Base-by-base conservation (phyloP, 495 filamentous ascomycete species). In the Hypoxylon crocopeplum region DNA sequence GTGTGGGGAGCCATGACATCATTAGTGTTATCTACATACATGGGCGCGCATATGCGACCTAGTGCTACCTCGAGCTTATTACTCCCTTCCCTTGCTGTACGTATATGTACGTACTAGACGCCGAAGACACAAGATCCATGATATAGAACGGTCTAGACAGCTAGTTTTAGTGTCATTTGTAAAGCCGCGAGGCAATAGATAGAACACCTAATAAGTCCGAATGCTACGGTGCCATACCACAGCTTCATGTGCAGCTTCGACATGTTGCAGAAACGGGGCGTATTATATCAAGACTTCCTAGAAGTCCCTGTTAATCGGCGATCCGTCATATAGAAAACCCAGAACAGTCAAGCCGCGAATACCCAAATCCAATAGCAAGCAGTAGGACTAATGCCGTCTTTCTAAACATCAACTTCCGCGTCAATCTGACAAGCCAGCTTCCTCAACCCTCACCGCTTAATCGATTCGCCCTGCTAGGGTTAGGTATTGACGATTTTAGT, bases 1-100 rank as follows among this genome's bases (percentile, higher is more conserved):
- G 46, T 50, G 58, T 17, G 58, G 58, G 46, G 45, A 21, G 24
- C 19, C 15, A 62, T 62, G 58, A 62, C 58, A 62, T 62, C 58
- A 62, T 62, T 34, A 53, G 21, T 36, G 20, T 32, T 34, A 21
- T 54, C 48, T 52, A 53, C 40, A 52, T 41, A 27, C 29, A 16
- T 36, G 5, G 13, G 25, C 41, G 25, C 42, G 48, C 34, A 57
- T 27, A 48, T 48, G 40, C n/a, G n/a, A n/a, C n/a, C 24, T 8
- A 27, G 24, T 27, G 24, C 8, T 27, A 27, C 24, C 24, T 27
- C 24, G 24, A n/a, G n/a, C n/a, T n/a, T n/a, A n/a, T n/a, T n/a
- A n/a, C n/a, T n/a, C n/a, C n/a, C n/a, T n/a, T n/a, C n/a, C n/a
- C n/a, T n/a, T n/a, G n/a, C n/a, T n/a, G 24, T 27, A 27, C 24